A percentile compares a stretch with the other conserved stretches of the same genome.
Conservation (phyloP, 2,329 filamentous ascomycete species). For the Pseudocercospora cruenta region DNA sequence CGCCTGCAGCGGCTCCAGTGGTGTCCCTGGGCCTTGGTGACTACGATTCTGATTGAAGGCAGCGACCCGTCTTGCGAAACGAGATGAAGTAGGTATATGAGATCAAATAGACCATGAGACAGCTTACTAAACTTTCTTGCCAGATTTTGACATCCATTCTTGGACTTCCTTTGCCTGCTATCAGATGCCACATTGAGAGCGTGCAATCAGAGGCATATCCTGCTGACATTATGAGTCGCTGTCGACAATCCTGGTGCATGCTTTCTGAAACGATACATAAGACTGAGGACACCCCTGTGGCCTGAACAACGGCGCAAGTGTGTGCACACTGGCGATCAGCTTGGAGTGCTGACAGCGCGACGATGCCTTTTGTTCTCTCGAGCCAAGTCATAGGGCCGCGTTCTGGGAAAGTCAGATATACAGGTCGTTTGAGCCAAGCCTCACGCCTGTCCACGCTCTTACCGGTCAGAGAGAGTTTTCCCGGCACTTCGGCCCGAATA, state of each 20-base stretch:
- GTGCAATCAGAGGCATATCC: background rate
- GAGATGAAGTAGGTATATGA: background rate
- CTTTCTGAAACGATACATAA: background rate
- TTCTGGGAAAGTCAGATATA: background rate
- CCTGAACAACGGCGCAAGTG: background rate
- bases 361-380: too few species aligned
- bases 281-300: background rate
- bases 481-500: background rate
- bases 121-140: background rate
- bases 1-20: slow-evolving; percentile 4
- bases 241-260: background rate
- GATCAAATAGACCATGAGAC: background rate
- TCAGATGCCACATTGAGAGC: background rate
- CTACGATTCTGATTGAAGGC: slow-evolving; percentile 5
- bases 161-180: background rate
- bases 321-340: background rate
- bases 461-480: background rate
- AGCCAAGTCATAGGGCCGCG: background rate
- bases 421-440: background rate
- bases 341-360: background rate
- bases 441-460: background rate
- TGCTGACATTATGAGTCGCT: background rate
- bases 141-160: background rate
- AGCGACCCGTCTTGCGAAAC: background rate
- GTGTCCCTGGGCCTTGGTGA: slow-evolving; percentile 1